phyloP scores from a whole-genome alignment of 371 early-diverging fungal genomes.

The Mucor mucedo region DNA sequence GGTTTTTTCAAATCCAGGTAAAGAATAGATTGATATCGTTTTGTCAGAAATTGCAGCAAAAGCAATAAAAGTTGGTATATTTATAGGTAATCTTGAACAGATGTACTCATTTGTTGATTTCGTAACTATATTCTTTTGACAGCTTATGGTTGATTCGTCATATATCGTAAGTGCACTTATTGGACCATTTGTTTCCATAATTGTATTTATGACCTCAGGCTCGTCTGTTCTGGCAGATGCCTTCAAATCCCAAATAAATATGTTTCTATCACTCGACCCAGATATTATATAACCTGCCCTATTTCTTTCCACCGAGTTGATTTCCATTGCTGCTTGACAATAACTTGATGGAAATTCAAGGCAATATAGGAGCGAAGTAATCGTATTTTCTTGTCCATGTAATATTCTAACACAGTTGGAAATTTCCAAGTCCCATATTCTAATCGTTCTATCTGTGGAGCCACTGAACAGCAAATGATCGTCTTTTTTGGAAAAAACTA shows the following conservation, averaged over 20 bases:
- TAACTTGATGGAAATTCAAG: background rate
- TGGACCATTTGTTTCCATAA: slow-evolving; percentile 31
- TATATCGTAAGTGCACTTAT: slow-evolving; percentile 26
- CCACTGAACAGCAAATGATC: slow-evolving; percentile 59
- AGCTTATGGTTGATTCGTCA: slow-evolving; percentile 2
- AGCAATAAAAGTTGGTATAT: slow-evolving; percentile 23
- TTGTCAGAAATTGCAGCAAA: slow-evolving; percentile 16
- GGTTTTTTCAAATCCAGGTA: slow-evolving; percentile 25
- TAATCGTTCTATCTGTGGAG: slow-evolving; percentile 78
- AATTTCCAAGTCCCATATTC: slow-evolving; percentile 67
- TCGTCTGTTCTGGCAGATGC: slow-evolving; percentile 1
- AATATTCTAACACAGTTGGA: slow-evolving; percentile 50
- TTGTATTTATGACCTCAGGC: slow-evolving; percentile 17
- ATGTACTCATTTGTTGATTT: slow-evolving; percentile 9
- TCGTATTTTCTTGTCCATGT: slow-evolving; percentile 32
- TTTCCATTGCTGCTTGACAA: slow-evolving; percentile 13
- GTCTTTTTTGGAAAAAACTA: slow-evolving; percentile 6
- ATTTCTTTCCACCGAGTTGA: slow-evolving; percentile 1
- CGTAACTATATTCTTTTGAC: background rate
- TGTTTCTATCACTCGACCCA: slow-evolving; percentile 29
- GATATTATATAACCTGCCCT: slow-evolving; percentile 25
- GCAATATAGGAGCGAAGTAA: slow-evolving; percentile 11
- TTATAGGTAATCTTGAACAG: slow-evolving; percentile 17
- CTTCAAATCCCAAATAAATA: slow-evolving; percentile 32
- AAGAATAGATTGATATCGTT: slow-evolving; percentile 18